Evolutionary conservation across 805 yeast genomes (phyloP).

Genomic region (Spathaspora gorwiae): DNA sequence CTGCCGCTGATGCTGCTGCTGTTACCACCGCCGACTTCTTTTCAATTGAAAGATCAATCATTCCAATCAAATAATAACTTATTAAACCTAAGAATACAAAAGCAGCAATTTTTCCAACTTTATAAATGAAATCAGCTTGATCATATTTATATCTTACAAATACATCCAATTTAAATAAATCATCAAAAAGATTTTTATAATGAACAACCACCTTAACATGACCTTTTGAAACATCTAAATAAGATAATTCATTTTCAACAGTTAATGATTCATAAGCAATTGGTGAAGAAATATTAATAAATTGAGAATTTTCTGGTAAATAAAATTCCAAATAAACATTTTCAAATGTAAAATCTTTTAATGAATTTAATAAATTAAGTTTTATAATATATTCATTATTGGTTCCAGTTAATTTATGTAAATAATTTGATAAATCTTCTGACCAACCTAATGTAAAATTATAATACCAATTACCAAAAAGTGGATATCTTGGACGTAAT

Average conservation of each 20-base stretch:
- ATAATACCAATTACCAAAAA: conserved; percentile 94
- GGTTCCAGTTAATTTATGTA: conserved; percentile 36
- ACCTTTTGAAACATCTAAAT: conserved; percentile 72
- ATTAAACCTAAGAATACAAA: conserved; percentile 58
- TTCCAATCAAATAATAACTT: conserved; percentile 44
- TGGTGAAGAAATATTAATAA: conserved; percentile 55
- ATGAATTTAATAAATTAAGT: conserved; percentile 72
- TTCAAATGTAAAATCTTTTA: conserved; percentile 65
- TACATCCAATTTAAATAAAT: conserved; percentile 52
- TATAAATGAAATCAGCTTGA: conserved; percentile 46
- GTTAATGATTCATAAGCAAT: conserved; percentile 31
- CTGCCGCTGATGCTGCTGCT: conserved; percentile 1
- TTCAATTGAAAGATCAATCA: conserved; percentile 29
- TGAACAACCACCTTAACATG: conserved; percentile 67
- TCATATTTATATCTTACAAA: conserved; percentile 62
- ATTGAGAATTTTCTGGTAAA: conserved; percentile 83
- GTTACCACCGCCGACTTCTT: conserved; percentile 6
- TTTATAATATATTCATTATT: conserved; percentile 52
- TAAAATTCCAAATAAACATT: conserved; percentile 55
- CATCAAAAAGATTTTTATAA: conserved; percentile 65
- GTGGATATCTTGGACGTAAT: conserved; percentile 85
- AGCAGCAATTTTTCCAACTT: conserved; percentile 63
- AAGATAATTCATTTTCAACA: conserved; percentile 45
- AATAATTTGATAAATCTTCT: conserved; percentile 48
- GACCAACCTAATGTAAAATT: conserved; percentile 97